These are phyloP conservation scores for Buxus sempervirens DNA, from an alignment of 164 flowering plant species.

Conservation along the genomic window DNA sequence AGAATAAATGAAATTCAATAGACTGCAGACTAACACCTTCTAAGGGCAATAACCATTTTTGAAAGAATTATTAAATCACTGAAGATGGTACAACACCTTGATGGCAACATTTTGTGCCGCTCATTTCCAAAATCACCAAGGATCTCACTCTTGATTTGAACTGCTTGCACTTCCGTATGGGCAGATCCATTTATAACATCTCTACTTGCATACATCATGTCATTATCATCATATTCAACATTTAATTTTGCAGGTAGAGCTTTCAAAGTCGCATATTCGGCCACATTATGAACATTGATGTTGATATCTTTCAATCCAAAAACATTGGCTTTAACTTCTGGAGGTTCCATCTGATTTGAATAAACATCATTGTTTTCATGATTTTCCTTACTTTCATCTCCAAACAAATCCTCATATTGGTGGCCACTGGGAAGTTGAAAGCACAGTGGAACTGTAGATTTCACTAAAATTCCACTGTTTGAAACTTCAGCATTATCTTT, in stretches of 20 bases:
- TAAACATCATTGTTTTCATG: neutral
- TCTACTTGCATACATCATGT: conserved; percentile 8
- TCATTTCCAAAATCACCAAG: conserved; percentile 20
- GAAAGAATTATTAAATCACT: conserved; percentile 4
- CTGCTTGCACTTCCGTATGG: conserved; percentile 12
- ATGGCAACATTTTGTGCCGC: conserved; percentile 34
- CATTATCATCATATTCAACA: conserved; percentile 20
- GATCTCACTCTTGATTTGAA: conserved; percentile 19
- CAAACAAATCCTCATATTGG: conserved; percentile 3
- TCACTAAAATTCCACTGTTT: neutral
- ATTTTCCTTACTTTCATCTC: neutral
- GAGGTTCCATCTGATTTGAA: conserved; percentile 13
- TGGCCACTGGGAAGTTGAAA: conserved; percentile 1
- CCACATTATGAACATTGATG: conserved; percentile 5
- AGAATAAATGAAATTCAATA: neutral
- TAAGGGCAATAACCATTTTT: conserved; percentile 4
- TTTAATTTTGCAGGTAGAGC: conserved; percentile 14
- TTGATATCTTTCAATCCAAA: conserved; percentile 15
- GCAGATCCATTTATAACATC: conserved; percentile 10
- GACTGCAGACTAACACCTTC: neutral
- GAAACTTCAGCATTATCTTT: conserved; percentile 13
- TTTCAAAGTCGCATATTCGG: conserved; percentile 2
- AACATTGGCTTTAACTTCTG: conserved; percentile 7
- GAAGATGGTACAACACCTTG: conserved; percentile 28
- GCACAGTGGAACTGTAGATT: neutral